Percentiles rank a stretch among this genome's conserved stretches.
phyloP scores from a whole-genome alignment of 2,329 filamentous ascomycete genomes.

The Drechslerella coelobrocha region DNA sequence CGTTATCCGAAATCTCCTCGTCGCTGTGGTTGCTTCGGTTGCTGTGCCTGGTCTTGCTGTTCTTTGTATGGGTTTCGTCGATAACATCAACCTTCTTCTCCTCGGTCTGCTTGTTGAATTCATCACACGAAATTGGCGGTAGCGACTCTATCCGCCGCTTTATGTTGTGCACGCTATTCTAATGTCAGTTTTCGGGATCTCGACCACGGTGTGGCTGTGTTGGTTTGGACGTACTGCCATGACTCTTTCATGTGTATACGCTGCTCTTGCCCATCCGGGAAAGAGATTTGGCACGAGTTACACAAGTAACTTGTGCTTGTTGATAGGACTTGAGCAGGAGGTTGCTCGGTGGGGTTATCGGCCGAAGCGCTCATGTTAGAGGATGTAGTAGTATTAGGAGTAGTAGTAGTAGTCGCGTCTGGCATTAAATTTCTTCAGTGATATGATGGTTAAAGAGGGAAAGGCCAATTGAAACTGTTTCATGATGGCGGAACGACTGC shows the following conservation, averaged over 20 bases:
- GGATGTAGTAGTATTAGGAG: no score
- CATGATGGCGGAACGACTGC: background rate
- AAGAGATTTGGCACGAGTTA: conserved; percentile 52
- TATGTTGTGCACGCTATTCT: conserved; percentile 51
- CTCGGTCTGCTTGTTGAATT: conserved; percentile 27
- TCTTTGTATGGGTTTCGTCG: conserved; percentile 6
- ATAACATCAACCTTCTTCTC: conserved; percentile 3
- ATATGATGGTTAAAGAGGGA: background rate
- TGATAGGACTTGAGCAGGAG: background rate
- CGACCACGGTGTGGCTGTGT: background rate
- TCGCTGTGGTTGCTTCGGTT: background rate
- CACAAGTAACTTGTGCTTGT: conserved; percentile 35
- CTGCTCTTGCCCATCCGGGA: conserved; percentile 52
- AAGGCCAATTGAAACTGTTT: background rate
- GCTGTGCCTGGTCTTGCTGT: conserved; percentile 23
- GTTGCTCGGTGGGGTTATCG: conserved; percentile 7
- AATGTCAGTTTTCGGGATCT: conserved; percentile 48
- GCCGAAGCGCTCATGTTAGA: conserved; percentile 1
- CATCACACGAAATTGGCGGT: conserved; percentile 45
- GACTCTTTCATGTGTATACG: conserved; percentile 55
- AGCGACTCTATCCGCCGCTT: conserved; percentile 52
- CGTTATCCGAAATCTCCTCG: conserved; percentile 21
- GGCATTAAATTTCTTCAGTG: background rate
- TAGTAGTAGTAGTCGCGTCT: no score
- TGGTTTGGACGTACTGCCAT: conserved; percentile 54